phyloP scores from a whole-genome alignment of 1,284 basidiomycete genomes.

The Heterobasidion parviporum region DNA sequence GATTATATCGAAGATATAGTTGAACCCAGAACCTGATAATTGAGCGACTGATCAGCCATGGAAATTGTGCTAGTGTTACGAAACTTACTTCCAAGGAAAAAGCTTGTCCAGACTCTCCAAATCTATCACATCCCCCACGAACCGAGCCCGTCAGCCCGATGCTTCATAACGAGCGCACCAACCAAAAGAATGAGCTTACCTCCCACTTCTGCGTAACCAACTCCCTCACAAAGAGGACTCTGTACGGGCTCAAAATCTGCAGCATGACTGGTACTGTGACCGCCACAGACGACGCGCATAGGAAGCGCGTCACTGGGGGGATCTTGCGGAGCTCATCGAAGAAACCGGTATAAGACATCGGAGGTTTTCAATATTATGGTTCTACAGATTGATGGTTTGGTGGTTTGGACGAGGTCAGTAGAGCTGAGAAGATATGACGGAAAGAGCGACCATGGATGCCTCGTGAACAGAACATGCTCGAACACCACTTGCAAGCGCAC shows the following conservation, averaged over 20 bases:
- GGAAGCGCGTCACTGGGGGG: conserved; percentile 76
- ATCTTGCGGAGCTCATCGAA: conserved; percentile 67
- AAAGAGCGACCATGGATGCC: no score
- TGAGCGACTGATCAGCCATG: background rate
- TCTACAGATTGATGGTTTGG: no score
- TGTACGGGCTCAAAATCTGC: conserved; percentile 46
- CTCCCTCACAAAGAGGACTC: conserved; percentile 46
- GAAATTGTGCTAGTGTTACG: background rate
- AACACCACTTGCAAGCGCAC: no score
- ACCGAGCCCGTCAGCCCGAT: background rate
- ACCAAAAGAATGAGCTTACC: conserved; percentile 29
- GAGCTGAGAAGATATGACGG: no score
- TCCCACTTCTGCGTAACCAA: conserved; percentile 40
- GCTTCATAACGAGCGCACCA: background rate
- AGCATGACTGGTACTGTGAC: conserved; percentile 59
- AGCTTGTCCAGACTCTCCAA: conserved; percentile 71
- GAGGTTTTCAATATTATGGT: background rate
- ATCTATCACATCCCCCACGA: conserved; percentile 32
- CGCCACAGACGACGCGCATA: conserved; percentile 53
- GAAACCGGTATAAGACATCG: conserved; percentile 11
- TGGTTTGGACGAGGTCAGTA: no score
- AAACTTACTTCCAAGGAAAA: conserved; percentile 67
- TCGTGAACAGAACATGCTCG: no score
- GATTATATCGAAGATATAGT: conserved; percentile 64
- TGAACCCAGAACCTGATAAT: conserved; percentile 42